phyloP scores from a whole-genome alignment of 306 rosid species.

The Ziziphus jujuba region DNA sequence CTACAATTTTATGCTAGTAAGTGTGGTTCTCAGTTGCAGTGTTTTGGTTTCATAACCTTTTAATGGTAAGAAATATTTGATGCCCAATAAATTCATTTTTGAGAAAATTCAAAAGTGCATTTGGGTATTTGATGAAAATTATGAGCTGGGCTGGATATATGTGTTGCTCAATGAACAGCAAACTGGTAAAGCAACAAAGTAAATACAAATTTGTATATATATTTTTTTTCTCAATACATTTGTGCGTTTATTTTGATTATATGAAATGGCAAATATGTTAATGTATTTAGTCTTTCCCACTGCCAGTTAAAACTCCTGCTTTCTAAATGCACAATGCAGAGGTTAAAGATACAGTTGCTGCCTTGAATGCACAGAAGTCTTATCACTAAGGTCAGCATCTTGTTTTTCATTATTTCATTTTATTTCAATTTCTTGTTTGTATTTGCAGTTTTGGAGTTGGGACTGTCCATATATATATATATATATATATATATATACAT shows the following conservation, averaged over 20 bases:
- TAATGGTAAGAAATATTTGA: neutral
- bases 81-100: neutral
- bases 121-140: too few relatives aligned
- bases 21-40: constrained; percentile 1
- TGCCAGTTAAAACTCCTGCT: neutral
- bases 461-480: too few relatives aligned
- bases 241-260: too few relatives aligned
- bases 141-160: too few relatives aligned
- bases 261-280: too few relatives aligned
- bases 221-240: too few relatives aligned
- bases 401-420: neutral
- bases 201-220: too few relatives aligned
- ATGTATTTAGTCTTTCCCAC: neutral
- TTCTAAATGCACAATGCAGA: constrained; percentile 42
- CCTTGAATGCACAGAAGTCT: constrained; percentile 65
- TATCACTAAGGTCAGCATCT: constrained; percentile 56
- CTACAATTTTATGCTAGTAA: constrained; percentile 34
- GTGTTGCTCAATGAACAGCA: too few relatives aligned
- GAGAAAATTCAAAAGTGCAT: too few relatives aligned
- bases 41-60: neutral
- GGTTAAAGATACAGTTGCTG: constrained; percentile 55
- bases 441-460: too few relatives aligned
- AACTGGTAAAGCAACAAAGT: too few relatives aligned
- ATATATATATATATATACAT: too few relatives aligned
- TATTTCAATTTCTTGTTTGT: neutral